A percentile compares a stretch with the other conserved stretches of the same genome.
phyloP scores from a whole-genome alignment of 257 asterid species.

The Solanum piurae region DNA sequence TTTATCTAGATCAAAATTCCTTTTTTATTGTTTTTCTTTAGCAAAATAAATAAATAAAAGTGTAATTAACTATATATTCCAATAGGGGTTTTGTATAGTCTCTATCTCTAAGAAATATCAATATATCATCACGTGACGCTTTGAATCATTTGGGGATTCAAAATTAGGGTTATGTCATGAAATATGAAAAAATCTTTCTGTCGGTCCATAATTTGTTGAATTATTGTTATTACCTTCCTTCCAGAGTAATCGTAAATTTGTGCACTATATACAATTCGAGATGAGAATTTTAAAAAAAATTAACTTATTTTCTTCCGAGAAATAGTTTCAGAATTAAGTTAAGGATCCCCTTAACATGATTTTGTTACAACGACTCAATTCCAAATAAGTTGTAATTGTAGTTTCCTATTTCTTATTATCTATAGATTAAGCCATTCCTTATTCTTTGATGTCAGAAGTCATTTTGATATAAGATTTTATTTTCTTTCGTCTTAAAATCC shows the following conservation, averaged over 20 bases:
- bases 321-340: background rate
- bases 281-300: background rate
- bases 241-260: background rate
- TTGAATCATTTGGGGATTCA: background rate
- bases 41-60: background rate
- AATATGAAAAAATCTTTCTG: background rate
- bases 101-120: constrained; percentile 13
- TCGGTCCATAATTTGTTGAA: background rate
- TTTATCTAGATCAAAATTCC: background rate
- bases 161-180: constrained; percentile 39
- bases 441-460: background rate
- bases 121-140: constrained; percentile 30
- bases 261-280: background rate
- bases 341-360: constrained; percentile 8
- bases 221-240: background rate
- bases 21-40: background rate
- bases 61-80: background rate
- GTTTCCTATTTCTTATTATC: background rate
- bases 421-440: background rate
- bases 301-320: background rate
- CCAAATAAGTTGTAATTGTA: background rate
- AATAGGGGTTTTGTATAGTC: background rate
- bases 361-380: background rate
- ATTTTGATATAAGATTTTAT: background rate
- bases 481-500: background rate